Conservation (phyloP, 140 eudicot genomes). For the Oenanthe javanica region DNA sequence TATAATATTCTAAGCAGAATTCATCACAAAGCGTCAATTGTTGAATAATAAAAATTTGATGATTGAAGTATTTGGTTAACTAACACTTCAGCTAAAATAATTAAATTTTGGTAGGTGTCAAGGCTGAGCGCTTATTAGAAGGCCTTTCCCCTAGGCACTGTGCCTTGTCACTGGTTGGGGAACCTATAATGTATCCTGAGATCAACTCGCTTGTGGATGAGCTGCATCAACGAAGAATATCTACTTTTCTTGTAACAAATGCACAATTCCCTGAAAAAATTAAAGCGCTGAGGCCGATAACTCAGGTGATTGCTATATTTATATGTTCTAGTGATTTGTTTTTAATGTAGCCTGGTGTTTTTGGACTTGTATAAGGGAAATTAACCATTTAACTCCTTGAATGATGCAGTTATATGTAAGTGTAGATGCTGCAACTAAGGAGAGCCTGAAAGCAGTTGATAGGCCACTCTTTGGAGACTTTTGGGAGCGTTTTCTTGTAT, state of each 20-base stretch:
- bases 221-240: conserved; percentile 75
- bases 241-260: conserved; percentile 95
- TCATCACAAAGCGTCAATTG: neutral
- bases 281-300: conserved; percentile 62
- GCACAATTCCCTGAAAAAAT: conserved; percentile 97
- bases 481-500: conserved; percentile 93
- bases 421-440: conserved; percentile 97
- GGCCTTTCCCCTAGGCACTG: conserved; percentile 92
- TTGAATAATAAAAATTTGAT: neutral
- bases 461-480: conserved; percentile 97
- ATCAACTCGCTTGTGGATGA: conserved; percentile 82
- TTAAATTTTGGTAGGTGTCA: conserved; percentile 55
- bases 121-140: conserved; percentile 69
- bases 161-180: conserved; percentile 98
- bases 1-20: neutral
- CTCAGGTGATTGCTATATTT: conserved; percentile 51
- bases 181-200: conserved; percentile 98
- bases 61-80: neutral
- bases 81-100: conserved; percentile 2
- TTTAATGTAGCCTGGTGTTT: neutral
- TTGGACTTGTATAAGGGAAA: neutral
- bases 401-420: conserved; percentile 78
- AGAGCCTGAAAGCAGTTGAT: conserved; percentile 94
- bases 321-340: conserved; percentile 1
- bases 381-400: conserved; percentile 12